Base-by-base conservation (phyloP, 257 asterid genomes). In the Gentiana straminea region DNA sequence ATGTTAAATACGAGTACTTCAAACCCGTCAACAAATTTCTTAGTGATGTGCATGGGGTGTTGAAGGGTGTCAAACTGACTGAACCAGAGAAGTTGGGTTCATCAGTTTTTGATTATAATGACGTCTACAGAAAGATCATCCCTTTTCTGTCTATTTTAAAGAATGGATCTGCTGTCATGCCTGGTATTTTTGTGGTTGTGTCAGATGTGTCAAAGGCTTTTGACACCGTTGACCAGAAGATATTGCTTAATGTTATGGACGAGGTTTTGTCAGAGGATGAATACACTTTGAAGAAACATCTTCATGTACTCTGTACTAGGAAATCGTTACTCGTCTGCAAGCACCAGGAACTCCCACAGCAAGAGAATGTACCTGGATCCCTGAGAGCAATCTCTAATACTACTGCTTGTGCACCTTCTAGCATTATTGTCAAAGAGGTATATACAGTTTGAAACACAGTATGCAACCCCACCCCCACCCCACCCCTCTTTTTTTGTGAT, bases 161-260 rank as follows among this genome's bases (percentile, higher is more conserved):
- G 63, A 73, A 68, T 48, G 74, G 82, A 49, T 66, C 75, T 13
- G 8, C 70, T 61, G 63, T 51, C 35, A 41, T 70, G 68, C 94
- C 94, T 59, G 64, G 55, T 59, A 74, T 75, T 24, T 91, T 61
- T 72, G 65, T 84, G 44, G 80, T 91, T 66, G 94, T 87, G 58
- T 76, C 94, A 32, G 98, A 91, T 72, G 95, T 91, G 52, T 73
- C 89, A 43, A 81, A 78, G 77, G 94, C 98, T 58, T 91, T 79
- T 49, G 98, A 91, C 68, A 79, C 98, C 59, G 57, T 91, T 50
- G 63, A 83, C 55, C 98, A 87, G 48, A 69, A 78, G 61, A 80
- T 81, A 63, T 68, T 91, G 91, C 80, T 84, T 35, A 77, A 69
- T 34, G 87, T 87, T 71, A 62, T 91, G 92, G 63, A 78, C 49